Conservation (phyloP, 306 rosid genomes). For the Malus asiatica region DNA sequence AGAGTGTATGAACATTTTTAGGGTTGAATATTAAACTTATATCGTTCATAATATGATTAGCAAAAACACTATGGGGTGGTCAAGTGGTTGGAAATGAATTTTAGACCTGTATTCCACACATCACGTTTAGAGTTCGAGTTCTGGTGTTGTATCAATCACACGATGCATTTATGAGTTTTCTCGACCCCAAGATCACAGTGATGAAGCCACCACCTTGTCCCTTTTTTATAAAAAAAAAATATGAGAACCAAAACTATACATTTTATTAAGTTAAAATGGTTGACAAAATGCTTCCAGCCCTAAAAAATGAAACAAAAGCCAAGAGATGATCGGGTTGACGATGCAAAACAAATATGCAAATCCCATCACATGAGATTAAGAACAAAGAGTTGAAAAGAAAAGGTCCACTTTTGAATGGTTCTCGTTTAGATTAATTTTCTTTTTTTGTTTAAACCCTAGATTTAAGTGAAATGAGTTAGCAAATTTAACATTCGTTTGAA, state of each 20-base stretch:
- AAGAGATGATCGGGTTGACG: background rate
- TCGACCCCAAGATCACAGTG: too few relatives aligned
- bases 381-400: background rate
- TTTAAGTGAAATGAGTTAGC: background rate
- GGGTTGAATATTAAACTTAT: background rate
- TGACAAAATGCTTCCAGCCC: too few relatives aligned
- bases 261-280: too few relatives aligned
- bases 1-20: background rate
- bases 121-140: fast-evolving
- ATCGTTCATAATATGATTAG: background rate
- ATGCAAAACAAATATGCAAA: background rate
- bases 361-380: background rate
- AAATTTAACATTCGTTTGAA: too few relatives aligned
- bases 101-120: fast-evolving
- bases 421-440: background rate
- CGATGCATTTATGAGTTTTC: too few relatives aligned
- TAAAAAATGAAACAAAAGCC: background rate
- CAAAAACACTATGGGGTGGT: too few relatives aligned
- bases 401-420: background rate
- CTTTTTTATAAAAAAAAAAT: background rate
- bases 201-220: too few relatives aligned
- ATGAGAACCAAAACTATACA: background rate
- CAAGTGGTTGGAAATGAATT: too few relatives aligned
- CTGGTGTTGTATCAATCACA: too few relatives aligned
- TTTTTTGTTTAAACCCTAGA: background rate